phyloP scores from a whole-genome alignment of 495 filamentous ascomycete genomes.

The Talaromyces proteolyticus region DNA sequence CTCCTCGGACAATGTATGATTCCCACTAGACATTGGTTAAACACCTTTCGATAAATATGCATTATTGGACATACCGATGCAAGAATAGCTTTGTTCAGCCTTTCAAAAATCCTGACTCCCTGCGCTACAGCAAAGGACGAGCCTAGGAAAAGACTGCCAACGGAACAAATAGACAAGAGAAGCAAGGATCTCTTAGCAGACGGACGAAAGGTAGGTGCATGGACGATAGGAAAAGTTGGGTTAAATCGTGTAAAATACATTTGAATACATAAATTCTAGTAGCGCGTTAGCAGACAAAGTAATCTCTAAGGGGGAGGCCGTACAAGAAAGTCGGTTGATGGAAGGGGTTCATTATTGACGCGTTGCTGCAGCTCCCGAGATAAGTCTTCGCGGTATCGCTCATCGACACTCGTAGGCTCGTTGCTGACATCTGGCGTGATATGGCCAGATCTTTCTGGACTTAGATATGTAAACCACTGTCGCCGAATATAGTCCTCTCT shows the following conservation, averaged over 20 bases:
- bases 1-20: constrained; percentile 1
- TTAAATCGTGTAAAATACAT: constrained; percentile 26
- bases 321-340: constrained; percentile 15
- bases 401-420: constrained; percentile 13
- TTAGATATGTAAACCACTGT: constrained; percentile 4
- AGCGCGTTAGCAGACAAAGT: neutral
- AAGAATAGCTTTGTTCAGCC: constrained; percentile 28
- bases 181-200: constrained; percentile 22
- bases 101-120: constrained; percentile 22
- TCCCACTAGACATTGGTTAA: neutral
- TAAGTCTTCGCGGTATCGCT: constrained; percentile 17
- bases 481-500: neutral
- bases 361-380: constrained; percentile 19
- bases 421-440: neutral
- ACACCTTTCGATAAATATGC: neutral
- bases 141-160: constrained; percentile 28
- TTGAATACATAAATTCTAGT: constrained; percentile 19
- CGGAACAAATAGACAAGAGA: constrained; percentile 25
- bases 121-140: constrained; percentile 19
- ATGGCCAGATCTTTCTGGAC: neutral
- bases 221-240: constrained; percentile 21
- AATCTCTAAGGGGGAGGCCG: neutral
- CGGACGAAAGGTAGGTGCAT: constrained; percentile 22
- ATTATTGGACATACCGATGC: constrained; percentile 23
- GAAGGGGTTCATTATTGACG: constrained; percentile 18